Percentiles rank a stretch among this genome's conserved stretches.
Evolutionary conservation across 148 eudicot species (phyloP).

Genomic region (Fagopyrum homotropicum): DNA sequence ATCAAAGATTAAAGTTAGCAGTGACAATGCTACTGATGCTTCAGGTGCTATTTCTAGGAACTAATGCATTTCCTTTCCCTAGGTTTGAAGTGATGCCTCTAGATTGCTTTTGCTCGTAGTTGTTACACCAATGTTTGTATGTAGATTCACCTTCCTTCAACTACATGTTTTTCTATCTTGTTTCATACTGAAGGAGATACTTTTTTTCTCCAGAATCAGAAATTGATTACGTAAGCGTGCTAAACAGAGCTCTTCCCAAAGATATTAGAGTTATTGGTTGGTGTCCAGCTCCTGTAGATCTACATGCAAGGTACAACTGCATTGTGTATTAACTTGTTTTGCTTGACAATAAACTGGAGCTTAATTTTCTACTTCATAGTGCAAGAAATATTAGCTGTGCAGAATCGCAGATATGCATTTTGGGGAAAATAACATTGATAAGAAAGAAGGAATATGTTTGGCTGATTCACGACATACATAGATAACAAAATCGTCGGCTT

Average conservation of each 20-base stretch:
- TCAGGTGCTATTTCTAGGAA: slow-evolving; percentile 5
- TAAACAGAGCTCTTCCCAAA: slow-evolving; percentile 75
- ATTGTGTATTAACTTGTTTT: slow-evolving; percentile 6
- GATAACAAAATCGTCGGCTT: background rate
- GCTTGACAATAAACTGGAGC: background rate
- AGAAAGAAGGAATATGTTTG: background rate
- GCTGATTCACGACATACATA: background rate
- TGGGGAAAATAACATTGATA: background rate
- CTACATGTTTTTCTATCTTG: background rate
- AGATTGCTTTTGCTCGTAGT: background rate
- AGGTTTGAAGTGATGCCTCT: background rate
- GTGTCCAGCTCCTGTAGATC: slow-evolving; percentile 76
- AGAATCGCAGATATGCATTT: background rate
- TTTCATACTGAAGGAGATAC: background rate
- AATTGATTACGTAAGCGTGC: slow-evolving; percentile 66
- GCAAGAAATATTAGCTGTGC: background rate
- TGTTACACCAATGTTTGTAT: background rate
- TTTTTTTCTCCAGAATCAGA: slow-evolving; percentile 43
- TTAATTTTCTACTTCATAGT: background rate
- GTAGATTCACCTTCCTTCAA: background rate
- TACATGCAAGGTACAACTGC: slow-evolving; percentile 74
- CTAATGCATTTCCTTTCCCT: background rate
- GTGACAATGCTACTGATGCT: slow-evolving; percentile 24
- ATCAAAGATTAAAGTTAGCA: slow-evolving; percentile 40
- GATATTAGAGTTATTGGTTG: slow-evolving; percentile 84